phyloP scores from a whole-genome alignment of 139 green algal genomes.

The Chlamydomonas sphaeroides region DNA sequence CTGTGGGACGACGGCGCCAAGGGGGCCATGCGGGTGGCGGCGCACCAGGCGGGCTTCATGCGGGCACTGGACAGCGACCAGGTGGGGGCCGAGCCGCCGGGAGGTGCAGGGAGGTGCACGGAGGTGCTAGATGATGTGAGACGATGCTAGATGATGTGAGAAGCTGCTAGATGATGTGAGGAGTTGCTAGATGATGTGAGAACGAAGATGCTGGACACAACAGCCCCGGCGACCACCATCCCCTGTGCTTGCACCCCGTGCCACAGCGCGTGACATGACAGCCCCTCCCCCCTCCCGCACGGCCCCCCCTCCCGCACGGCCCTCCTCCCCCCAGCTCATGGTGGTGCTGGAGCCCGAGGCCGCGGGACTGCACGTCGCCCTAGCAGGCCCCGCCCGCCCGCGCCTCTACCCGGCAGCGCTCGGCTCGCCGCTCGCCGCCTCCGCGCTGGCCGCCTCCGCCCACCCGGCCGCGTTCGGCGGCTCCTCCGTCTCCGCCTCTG shows the following conservation, averaged over 20 bases:
- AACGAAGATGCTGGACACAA: no score
- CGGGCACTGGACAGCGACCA: slow-evolving; percentile 18
- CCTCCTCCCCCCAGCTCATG: neutral
- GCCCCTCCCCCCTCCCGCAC: no score
- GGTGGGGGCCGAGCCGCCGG: no score
- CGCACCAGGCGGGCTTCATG: slow-evolving; percentile 27
- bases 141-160: neutral
- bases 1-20: slow-evolving; percentile 42
- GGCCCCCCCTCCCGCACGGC: neutral
- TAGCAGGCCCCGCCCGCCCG: neutral
- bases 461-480: neutral
- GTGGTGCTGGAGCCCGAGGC: slow-evolving; percentile 54
- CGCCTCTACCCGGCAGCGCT: neutral
- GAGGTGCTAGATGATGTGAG: neutral
- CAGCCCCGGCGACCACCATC: neutral
- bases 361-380: slow-evolving; percentile 26
- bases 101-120: neutral
- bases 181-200: neutral
- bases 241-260: neutral
- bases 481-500: neutral
- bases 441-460: neutral
- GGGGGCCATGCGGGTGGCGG: slow-evolving; percentile 23
- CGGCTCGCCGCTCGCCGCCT: neutral
- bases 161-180: neutral
- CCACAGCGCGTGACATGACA: no score